Base-by-base conservation (phyloP, 352 stramenopile species). In the Phytophthora rubi region DNA sequence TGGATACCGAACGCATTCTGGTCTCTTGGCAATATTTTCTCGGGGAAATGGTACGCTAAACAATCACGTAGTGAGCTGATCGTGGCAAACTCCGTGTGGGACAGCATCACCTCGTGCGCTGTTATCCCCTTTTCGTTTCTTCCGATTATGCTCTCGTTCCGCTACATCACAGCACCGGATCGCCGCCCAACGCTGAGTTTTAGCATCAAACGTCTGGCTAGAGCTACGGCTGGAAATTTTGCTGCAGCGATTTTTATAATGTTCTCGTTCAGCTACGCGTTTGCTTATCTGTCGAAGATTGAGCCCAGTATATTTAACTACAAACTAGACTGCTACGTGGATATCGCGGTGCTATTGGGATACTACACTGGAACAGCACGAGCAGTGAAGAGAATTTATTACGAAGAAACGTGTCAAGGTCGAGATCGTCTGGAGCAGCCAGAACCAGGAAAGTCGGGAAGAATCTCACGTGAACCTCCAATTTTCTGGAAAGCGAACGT, bases 251-350 rank as follows among this genome's bases (percentile, higher is more conserved):
- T 53, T 21, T 28, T 3, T 6, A 9, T 35, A 5, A 44, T 69
- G 12, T 49, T 58, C 28, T 32, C 30, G 13, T 48, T 63, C 32
- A 57, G 45, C 16, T 58, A 28, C 4, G 12, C 59, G 6, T 35
- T 66, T 8, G 48, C 35, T 6, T 63, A 47, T 37, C 33, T 56
- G 53, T 54, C 2, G 1, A 18, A 23, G 7, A 60, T 53, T 26
- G 42, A 16, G 6, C 45, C 45, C 13, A 15, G 21, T 9, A 37
- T 23, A 6, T 32, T 53, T 15, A 30, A 60, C 30, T 57, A 59
- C 35, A 72, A 65, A 16, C 2, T 66, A 6, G 67, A 76, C n/a
- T 77, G 71, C 57, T 82, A 82, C 52, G 28, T 55, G 7, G 55
- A 39, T 5, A 64, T 32, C 30, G 15, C 71, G 5, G 30, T 55